Conservation (phyloP, 176 grass and related monocot species). For the Triticum dicoccoides region DNA sequence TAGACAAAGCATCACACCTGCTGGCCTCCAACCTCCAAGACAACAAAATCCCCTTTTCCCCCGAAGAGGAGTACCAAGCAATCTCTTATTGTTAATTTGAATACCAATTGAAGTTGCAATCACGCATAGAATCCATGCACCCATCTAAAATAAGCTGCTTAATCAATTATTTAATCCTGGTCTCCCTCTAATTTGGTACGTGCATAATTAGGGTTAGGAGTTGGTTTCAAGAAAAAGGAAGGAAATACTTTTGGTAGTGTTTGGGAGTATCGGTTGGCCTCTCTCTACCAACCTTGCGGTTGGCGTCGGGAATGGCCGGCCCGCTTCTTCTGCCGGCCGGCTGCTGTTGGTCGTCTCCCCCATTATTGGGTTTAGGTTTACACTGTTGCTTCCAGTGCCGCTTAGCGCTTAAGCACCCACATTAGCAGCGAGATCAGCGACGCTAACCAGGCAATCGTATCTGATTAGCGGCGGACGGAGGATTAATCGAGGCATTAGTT, state of each 20-base stretch:
- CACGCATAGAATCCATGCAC: conserved; percentile 3
- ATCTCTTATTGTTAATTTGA: not conserved
- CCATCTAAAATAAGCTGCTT: not conserved
- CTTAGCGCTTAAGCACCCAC: conserved; percentile 8
- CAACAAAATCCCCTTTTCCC: not conserved
- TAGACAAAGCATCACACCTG: not conserved
- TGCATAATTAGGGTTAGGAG: conserved; percentile 60
- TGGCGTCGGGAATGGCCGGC: conserved; percentile 35
- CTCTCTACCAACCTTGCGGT: conserved; percentile 63
- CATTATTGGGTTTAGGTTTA: conserved; percentile 40
- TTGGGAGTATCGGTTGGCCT: conserved; percentile 29
- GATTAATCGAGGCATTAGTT: conserved; percentile 27
- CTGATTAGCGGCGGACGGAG: not conserved
- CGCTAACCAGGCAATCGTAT: conserved; percentile 21
- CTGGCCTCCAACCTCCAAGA: not conserved
- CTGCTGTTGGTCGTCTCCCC: conserved; percentile 36
- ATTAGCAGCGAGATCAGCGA: conserved; percentile 35
- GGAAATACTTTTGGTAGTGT: conserved; percentile 43
- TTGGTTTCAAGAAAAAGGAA: conserved; percentile 47
- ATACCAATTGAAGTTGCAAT: not conserved
- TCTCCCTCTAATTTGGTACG: conserved; percentile 31
- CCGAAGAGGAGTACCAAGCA: not conserved
- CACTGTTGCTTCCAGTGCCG: not conserved
- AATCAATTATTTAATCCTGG: not conserved
- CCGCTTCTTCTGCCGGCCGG: conserved; percentile 7